Evolutionary conservation across 2,329 filamentous ascomycete genomes (phyloP), one percentile per base, ranked within the genome.

Genomic region (Fusarium brachygibbosum): DNA sequence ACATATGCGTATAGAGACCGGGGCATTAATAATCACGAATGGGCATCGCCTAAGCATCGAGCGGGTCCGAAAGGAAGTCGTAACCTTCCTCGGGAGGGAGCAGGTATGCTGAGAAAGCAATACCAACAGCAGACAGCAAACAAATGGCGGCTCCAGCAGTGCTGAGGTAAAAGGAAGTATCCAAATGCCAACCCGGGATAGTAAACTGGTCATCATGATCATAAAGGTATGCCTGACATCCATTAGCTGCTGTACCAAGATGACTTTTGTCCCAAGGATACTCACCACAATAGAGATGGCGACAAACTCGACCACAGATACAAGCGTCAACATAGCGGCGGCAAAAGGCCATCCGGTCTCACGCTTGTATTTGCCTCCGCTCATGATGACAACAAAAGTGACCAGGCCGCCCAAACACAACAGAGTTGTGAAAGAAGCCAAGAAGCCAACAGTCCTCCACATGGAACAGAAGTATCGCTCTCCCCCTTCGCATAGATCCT

Each of bases 361-460:
- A 57, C 95, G 86, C 81, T 92, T 90, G 74, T 90, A 88, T 78
- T 93, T 92, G 35, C 94, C 93, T 19, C 94, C 94, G 3, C 86
- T 82, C 70, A 98, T 82, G 46, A 97, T 88, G 50, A 97, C 88
- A 31, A 90, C 76, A 79, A 95, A 97, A 19, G 90, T 88, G 29
- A 97, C 90, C n/a, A 97, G 80, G 9, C 90, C 90, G 57, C 91
- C 93, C 40, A 96, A 86, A 79, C 97, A 91, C 38, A 96, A 78
- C n/a, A 97, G 89, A 37, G 93, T 88, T 10, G 92, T 87, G 73
- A 98, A 92, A 53, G 90, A 92, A 82, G 97, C 93, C 69, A 97
- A 81, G 80, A 98, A 98, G 25, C 93, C 94, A 35, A 93, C 90
- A 28, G 90, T 93, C 62, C 92, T 88, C 95, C 95, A 99, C 86